Percentiles rank a stretch among this genome's conserved stretches.
These are phyloP conservation scores for Rhizopus sp. DNA, from an alignment of 371 early-diverging fungal genomes.

Conservation along the genomic window DNA sequence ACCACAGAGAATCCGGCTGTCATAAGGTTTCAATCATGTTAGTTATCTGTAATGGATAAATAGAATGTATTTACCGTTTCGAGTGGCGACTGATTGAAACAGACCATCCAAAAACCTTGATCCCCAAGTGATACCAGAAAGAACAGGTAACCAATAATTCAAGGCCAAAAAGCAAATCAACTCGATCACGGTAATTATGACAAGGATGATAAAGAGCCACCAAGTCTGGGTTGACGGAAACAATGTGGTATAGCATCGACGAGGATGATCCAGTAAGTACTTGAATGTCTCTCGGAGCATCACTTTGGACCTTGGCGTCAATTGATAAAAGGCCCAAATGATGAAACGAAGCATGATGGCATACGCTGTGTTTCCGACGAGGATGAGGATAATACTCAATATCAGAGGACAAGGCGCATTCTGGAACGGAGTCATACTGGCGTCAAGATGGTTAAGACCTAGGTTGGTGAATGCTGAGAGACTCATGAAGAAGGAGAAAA, in stretches of 20 bases:
- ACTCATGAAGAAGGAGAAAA: constrained; percentile 45
- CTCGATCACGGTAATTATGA: constrained; percentile 41
- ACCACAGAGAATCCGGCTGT: constrained; percentile 50
- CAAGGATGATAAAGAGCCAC: constrained; percentile 46
- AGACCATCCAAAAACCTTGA: constrained; percentile 48
- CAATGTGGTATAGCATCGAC: constrained; percentile 47
- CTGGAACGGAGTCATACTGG: constrained; percentile 47
- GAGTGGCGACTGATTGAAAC: constrained; percentile 51
- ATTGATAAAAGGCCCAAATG: constrained; percentile 37
- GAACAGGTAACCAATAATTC: constrained; percentile 49
- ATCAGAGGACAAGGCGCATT: constrained; percentile 42
- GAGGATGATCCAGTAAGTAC: constrained; percentile 48
- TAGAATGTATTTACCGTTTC: constrained; percentile 35
- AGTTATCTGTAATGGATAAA: background rate
- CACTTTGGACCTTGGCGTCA: constrained; percentile 29
- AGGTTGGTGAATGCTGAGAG: constrained; percentile 45
- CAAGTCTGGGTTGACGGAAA: constrained; percentile 51
- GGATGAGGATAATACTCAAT: constrained; percentile 33
- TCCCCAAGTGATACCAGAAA: constrained; percentile 39
- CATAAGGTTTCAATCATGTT: background rate
- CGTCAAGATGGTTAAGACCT: constrained; percentile 42
- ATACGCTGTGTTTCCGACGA: constrained; percentile 49
- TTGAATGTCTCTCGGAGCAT: constrained; percentile 44
- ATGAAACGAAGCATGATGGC: constrained; percentile 45
- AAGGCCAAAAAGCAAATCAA: constrained; percentile 42